Evolutionary conservation across 176 grass and related monocot species (phyloP), one percentile per base, ranked within the genome.

Genomic region (Bolboschoenus planiculmis): DNA sequence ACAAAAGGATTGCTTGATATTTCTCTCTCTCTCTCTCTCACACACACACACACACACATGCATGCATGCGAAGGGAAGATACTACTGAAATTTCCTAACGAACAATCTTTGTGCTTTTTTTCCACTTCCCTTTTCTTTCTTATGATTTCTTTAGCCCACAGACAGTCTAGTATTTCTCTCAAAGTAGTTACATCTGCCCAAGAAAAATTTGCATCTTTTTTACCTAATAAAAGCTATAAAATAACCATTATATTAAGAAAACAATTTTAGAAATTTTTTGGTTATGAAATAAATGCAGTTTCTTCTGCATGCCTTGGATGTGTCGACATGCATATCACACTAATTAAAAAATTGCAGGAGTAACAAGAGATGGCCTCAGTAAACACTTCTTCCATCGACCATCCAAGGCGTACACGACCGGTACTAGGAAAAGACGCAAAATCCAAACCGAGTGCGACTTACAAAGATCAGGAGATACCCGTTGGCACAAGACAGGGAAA

Each of bases 341-440:
- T 70, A n/a, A n/a, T n/a, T n/a, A 18, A 72, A 67, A 67, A 16
- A 24, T 30, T 68, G 46, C 33, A 99, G 97, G 97, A 68, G 97
- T 99, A 85, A 93, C 90, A 18, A 99, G 88, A 85, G 97, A 99
- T 79, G 97, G 97, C 71, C 90, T 99, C 58, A 99, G 90, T 86
- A 94, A 94, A 88, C 97, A 99, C 87, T 99, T 96, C 93, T 99
- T 99, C 91, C 97, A 99, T 80, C 89, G 97, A 51, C 97, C 97
- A 18, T 99, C 97, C 26, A 95, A 96, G 83, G 97, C 97, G 1
- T 99, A 99, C 72, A 99, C 97, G 14, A 99, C 97, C 5, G 97
- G 97, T 47, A 99, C 97, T 10, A 89, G 97, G 77, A 99, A 99
- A 88, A 81, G 97, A 50, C 88, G 97, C 78, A 99, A 99, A 85